These are phyloP conservation scores for Clohesyomyces aquaticus DNA, from an alignment of 495 filamentous ascomycete species.

Conservation along the genomic window DNA sequence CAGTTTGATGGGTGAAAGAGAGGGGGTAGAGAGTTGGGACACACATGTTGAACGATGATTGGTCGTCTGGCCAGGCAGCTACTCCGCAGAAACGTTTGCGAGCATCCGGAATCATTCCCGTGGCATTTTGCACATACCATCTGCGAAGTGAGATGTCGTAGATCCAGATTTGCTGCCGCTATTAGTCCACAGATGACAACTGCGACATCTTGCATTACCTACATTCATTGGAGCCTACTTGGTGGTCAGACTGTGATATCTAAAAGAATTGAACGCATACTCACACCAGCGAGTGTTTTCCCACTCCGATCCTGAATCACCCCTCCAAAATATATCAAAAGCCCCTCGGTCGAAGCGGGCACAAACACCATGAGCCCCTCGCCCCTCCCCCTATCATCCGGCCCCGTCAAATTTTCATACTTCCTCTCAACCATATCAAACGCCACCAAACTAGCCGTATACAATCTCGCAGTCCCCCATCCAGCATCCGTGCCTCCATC, in stretches of 20 bases:
- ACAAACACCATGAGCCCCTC: slow-evolving; percentile 3
- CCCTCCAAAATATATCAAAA: slow-evolving; percentile 3
- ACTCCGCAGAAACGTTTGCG: slow-evolving; percentile 11
- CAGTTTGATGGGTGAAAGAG: slow-evolving; percentile 1
- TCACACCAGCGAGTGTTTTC: background rate
- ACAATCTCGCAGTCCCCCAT: background rate
- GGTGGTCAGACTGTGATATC: background rate
- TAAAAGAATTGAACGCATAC: background rate
- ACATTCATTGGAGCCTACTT: slow-evolving; percentile 5
- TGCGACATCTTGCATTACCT: background rate
- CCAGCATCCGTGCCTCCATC: background rate
- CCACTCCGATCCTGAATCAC: background rate
- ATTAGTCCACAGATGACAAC: background rate
- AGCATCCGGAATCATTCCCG: slow-evolving; percentile 3
- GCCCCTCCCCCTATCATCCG: background rate
- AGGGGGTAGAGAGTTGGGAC: background rate
- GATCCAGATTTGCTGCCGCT: background rate
- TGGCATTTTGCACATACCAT: slow-evolving; percentile 21
- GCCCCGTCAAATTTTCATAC: slow-evolving; percentile 1
- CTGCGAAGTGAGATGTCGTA: slow-evolving; percentile 3
- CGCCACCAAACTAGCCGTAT: background rate
- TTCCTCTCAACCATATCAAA: slow-evolving; percentile 3
- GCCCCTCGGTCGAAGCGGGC: background rate
- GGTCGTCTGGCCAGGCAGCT: slow-evolving; percentile 3
- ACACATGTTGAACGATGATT: slow-evolving; percentile 18